A percentile compares a stretch with the other conserved stretches of the same genome.
Conservation (phyloP, 768 basidiomycete species). For the Auricularia sp. region DNA sequence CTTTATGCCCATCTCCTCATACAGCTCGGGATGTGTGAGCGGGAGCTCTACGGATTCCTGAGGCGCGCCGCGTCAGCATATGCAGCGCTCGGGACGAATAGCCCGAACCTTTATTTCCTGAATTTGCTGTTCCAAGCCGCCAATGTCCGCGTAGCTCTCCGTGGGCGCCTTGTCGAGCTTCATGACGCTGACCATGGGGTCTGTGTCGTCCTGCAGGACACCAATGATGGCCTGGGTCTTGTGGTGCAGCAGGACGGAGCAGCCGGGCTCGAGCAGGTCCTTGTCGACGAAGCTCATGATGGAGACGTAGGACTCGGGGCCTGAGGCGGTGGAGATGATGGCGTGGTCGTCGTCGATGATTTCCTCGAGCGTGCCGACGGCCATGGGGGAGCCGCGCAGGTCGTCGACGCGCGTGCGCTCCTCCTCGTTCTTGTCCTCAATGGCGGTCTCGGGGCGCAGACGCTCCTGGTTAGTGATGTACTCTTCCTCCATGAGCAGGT, state of each 20-base stretch:
- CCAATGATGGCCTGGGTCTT: conserved; percentile 93
- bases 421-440: conserved; percentile 93
- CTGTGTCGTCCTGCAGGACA: conserved; percentile 87
- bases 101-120: conserved; percentile 88
- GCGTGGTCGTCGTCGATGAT: conserved; percentile 98
- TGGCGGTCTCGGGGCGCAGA: conserved; percentile 73
- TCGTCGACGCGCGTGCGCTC: conserved; percentile 91
- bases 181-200: conserved; percentile 97
- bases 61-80: not conserved
- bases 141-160: conserved; percentile 97
- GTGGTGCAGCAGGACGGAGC: conserved; percentile 90
- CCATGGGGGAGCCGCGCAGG: conserved; percentile 90
- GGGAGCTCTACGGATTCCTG: conserved; percentile 98
- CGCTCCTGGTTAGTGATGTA: conserved; percentile 89
- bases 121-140: conserved; percentile 92
- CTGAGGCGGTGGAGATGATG: conserved; percentile 89
- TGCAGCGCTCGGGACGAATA: conserved; percentile 1
- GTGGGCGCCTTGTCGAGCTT: conserved; percentile 98
- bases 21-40: conserved; percentile 92
- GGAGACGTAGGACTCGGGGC: conserved; percentile 93
- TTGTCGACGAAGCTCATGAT: conserved; percentile 99
- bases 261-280: conserved; percentile 91
- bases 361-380: conserved; percentile 96
- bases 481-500: conserved; percentile 89
- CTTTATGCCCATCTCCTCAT: conserved; percentile 99